These are phyloP conservation scores for Gymnopus androsaceus DNA, from an alignment of 1,284 basidiomycete genomes.

Conservation along the genomic window DNA sequence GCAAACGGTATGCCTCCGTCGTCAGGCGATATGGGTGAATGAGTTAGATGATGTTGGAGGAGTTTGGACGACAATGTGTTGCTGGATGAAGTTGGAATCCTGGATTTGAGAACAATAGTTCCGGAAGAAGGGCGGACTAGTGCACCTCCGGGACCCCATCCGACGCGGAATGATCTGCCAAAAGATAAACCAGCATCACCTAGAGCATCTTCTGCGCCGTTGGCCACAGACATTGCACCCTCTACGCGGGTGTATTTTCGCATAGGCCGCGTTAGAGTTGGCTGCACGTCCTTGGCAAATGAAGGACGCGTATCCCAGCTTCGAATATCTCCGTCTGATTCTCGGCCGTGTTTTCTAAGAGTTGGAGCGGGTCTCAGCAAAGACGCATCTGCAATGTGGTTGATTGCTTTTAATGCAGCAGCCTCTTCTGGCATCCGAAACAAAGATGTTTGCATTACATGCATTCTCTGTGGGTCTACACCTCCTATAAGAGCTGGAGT, in stretches of 20 bases:
- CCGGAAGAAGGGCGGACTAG: slow-evolving; percentile 42
- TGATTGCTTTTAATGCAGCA: slow-evolving; percentile 54
- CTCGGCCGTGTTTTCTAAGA: slow-evolving; percentile 72
- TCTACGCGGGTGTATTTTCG: slow-evolving; percentile 74
- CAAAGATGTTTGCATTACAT: slow-evolving; percentile 89
- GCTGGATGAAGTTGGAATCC: slow-evolving; percentile 35
- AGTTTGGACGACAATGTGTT: slow-evolving; percentile 59
- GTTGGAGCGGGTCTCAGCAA: slow-evolving; percentile 35
- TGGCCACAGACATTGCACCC: slow-evolving; percentile 61
- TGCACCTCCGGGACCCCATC: slow-evolving; percentile 85
- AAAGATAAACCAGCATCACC: slow-evolving; percentile 84
- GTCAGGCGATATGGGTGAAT: slow-evolving; percentile 69
- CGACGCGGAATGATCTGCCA: slow-evolving; percentile 87
- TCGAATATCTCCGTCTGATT: slow-evolving; percentile 69
- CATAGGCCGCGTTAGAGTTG: slow-evolving; percentile 62
- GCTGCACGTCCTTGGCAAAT: slow-evolving; percentile 72
- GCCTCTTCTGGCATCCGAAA: slow-evolving; percentile 77
- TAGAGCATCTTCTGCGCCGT: slow-evolving; percentile 64
- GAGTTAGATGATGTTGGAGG: slow-evolving; percentile 77
- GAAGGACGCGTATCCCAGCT: slow-evolving; percentile 68
- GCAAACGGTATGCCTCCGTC: slow-evolving; percentile 58
- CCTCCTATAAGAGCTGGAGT: slow-evolving; percentile 70
- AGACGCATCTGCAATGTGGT: slow-evolving; percentile 38
- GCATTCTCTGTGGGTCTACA: slow-evolving; percentile 80
- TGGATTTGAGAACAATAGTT: slow-evolving; percentile 23